These are phyloP conservation scores for Barnettozyma botsteinii DNA, from an alignment of 805 yeast species.

Conservation along the genomic window DNA sequence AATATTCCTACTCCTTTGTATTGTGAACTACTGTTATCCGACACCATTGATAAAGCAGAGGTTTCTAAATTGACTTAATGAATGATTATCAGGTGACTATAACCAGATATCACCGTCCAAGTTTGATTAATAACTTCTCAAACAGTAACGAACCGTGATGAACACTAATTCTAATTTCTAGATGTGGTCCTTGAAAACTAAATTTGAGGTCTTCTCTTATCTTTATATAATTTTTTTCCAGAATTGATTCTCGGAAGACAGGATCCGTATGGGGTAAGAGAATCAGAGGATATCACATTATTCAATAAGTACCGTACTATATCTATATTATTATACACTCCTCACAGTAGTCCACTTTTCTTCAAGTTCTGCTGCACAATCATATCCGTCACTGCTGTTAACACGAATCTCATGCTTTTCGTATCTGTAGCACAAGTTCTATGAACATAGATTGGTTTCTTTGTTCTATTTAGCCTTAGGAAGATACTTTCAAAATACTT, in stretches of 20 bases:
- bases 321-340: too few species aligned
- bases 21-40: background rate
- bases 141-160: too few species aligned
- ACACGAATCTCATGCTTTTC: slow-evolving; percentile 79
- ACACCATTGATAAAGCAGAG: background rate
- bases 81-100: too few species aligned
- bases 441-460: slow-evolving; percentile 81
- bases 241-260: too few species aligned
- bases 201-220: background rate
- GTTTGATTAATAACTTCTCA: too few species aligned
- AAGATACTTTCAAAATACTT: slow-evolving; percentile 68
- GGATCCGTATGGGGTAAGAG: background rate
- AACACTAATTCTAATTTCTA: background rate
- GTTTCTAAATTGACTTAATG: too few species aligned
- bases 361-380: slow-evolving; percentile 77
- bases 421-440: slow-evolving; percentile 96
- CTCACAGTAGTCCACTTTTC: slow-evolving; percentile 54
- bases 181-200: background rate
- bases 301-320: background rate
- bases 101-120: background rate
- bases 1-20: slow-evolving; percentile 10
- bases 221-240: background rate
- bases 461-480: slow-evolving; percentile 52
- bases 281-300: background rate
- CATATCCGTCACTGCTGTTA: slow-evolving; percentile 90